These are phyloP conservation scores for Wickerhamomyces sp. DNA, from an alignment of 1,139 yeast species.

Conservation along the genomic window DNA sequence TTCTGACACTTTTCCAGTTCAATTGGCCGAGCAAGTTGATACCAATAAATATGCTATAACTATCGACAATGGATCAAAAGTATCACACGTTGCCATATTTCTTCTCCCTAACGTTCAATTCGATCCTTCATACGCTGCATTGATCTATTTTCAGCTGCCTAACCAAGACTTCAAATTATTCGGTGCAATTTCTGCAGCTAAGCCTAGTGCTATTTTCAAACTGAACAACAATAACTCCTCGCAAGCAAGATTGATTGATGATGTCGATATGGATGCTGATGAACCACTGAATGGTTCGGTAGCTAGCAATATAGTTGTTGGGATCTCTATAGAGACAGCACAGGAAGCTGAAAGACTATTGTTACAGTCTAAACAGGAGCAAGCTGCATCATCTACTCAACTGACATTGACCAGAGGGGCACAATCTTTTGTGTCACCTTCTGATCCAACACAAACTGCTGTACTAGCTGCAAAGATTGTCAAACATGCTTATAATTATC, in stretches of 20 bases:
- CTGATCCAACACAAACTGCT: conserved; percentile 29
- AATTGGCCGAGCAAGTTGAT: conserved; percentile 58
- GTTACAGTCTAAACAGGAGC: conserved; percentile 32
- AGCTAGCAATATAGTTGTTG: conserved; percentile 42
- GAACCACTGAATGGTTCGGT: conserved; percentile 23
- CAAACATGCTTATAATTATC: conserved; percentile 83
- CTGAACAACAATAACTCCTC: conserved; percentile 43
- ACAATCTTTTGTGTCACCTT: conserved; percentile 19
- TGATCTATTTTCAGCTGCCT: conserved; percentile 86
- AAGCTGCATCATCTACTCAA: conserved; percentile 15
- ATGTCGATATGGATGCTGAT: conserved; percentile 38
- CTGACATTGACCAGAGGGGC: conserved; percentile 22
- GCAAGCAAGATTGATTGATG: conserved; percentile 28
- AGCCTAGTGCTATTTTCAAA: conserved; percentile 91
- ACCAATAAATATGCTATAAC: conserved; percentile 57
- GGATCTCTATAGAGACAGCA: conserved; percentile 83
- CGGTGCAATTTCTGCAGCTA: conserved; percentile 67
- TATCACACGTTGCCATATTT: conserved; percentile 73
- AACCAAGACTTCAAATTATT: conserved; percentile 69
- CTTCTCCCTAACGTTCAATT: conserved; percentile 63
- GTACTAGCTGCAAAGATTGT: conserved; percentile 80
- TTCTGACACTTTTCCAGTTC: conserved; percentile 27
- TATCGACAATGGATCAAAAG: conserved; percentile 56
- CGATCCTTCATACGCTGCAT: conserved; percentile 71
- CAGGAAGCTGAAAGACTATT: conserved; percentile 52